phyloP scores from a whole-genome alignment of 345 rosid genomes.

The Iberis pinnata region DNA sequence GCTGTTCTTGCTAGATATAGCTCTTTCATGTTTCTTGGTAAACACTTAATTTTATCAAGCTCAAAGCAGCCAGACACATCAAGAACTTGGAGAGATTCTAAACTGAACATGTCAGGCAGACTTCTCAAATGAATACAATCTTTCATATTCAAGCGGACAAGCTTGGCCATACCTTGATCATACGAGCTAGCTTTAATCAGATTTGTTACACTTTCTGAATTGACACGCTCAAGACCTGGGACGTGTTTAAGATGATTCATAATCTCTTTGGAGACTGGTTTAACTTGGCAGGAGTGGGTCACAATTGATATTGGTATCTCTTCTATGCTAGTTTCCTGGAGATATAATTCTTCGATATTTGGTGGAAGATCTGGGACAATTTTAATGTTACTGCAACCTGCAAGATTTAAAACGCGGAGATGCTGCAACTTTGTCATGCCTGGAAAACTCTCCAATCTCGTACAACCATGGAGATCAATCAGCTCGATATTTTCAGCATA shows the following conservation, averaged over 20 bases:
- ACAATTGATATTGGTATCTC: slow-evolving; percentile 5
- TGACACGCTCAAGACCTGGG: not conserved
- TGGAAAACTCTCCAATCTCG: not conserved
- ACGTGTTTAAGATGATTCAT: not conserved
- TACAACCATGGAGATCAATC: slow-evolving; percentile 19
- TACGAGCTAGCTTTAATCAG: not conserved
- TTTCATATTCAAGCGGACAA: slow-evolving; percentile 15
- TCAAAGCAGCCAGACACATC: slow-evolving; percentile 12
- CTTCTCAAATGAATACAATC: slow-evolving; percentile 5
- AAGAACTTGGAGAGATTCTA: slow-evolving; percentile 18
- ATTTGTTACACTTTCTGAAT: slow-evolving; percentile 3
- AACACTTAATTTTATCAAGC: slow-evolving; percentile 6
- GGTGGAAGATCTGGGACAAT: not conserved
- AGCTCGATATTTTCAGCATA: slow-evolving; percentile 3
- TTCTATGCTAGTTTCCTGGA: slow-evolving; percentile 3
- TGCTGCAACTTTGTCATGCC: not conserved
- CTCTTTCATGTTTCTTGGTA: slow-evolving; percentile 15
- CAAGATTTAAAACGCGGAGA: slow-evolving; percentile 13
- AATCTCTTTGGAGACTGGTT: not conserved
- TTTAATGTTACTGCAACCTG: slow-evolving; percentile 10
- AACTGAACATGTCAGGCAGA: slow-evolving; percentile 9
- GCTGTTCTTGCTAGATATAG: slow-evolving; percentile 13
- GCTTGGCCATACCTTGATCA: not conserved
- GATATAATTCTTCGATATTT: slow-evolving; percentile 15
- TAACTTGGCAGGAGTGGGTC: not conserved